Conservation (phyloP, 2,329 filamentous ascomycete species). For the Aspergillus sp. region DNA sequence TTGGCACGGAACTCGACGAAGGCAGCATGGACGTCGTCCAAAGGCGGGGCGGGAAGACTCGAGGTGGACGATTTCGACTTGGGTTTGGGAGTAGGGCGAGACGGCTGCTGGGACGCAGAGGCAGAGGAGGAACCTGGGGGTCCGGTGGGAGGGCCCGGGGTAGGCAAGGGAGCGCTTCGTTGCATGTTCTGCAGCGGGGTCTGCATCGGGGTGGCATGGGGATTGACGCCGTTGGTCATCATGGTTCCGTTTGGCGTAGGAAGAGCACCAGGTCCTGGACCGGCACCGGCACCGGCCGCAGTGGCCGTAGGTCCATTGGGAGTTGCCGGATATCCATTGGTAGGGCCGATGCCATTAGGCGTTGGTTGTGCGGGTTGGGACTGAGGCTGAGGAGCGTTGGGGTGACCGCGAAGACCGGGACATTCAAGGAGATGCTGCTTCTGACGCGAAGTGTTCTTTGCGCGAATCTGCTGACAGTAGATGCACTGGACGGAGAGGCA, state of each 20-base stretch:
- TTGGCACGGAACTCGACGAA: conserved; percentile 46
- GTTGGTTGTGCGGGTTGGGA: conserved; percentile 32
- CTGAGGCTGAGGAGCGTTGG: conserved; percentile 38
- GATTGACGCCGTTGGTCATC: conserved; percentile 41
- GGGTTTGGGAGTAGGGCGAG: conserved; percentile 34
- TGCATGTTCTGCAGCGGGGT: conserved; percentile 36
- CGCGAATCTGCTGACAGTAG: conserved; percentile 49
- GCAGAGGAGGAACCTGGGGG: conserved; percentile 23
- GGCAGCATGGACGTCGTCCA: conserved; percentile 46
- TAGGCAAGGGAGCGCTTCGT: conserved; percentile 36
- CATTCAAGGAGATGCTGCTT: conserved; percentile 49
- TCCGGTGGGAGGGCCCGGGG: conserved; percentile 29
- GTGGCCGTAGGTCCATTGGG: conserved; percentile 34
- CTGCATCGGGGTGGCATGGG: conserved; percentile 40
- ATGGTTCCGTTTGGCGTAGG: conserved; percentile 38
- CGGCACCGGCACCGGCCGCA: conserved; percentile 26
- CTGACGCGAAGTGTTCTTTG: conserved; percentile 50
- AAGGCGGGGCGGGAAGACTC: conserved; percentile 41
- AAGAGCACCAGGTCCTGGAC: conserved; percentile 27
- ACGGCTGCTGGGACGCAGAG: conserved; percentile 25
- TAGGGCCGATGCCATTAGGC: conserved; percentile 35
- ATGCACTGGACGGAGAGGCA: conserved; percentile 51
- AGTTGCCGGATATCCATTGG: conserved; percentile 41
- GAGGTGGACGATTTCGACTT: conserved; percentile 33
- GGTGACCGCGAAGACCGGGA: conserved; percentile 43